Percentiles rank a stretch among this genome's conserved stretches.
phyloP scores from a whole-genome alignment of 129 eudicot species.

The Centrapalus pauciflorus region DNA sequence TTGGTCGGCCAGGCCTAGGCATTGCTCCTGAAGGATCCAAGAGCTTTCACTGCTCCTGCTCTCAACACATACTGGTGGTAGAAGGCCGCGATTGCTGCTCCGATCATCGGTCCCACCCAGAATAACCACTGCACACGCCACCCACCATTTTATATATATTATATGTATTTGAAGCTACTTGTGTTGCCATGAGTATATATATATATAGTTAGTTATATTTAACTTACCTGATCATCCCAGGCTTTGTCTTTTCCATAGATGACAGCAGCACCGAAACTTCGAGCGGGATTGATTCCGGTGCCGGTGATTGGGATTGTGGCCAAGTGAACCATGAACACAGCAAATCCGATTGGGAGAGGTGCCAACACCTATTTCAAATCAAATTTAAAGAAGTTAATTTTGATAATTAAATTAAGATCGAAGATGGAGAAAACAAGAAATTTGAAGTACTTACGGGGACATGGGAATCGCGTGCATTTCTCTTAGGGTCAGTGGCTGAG shows the following conservation, averaged over 20 bases:
- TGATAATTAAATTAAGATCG: background rate
- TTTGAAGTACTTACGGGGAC: conserved; percentile 42
- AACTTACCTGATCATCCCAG: conserved; percentile 38
- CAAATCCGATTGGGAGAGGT: conserved; percentile 34
- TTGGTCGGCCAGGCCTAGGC: too few relatives aligned
- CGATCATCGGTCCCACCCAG: conserved; percentile 44
- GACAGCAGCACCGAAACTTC: conserved; percentile 36
- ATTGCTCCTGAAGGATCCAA: conserved; percentile 41
- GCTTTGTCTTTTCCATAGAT: conserved; percentile 36
- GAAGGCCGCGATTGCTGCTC: conserved; percentile 34
- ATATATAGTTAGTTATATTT: background rate
- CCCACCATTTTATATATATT: background rate
- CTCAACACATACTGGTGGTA: conserved; percentile 35
- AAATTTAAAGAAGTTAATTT: background rate
- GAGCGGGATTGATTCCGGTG: conserved; percentile 39
- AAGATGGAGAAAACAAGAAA: background rate
- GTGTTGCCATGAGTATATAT: background rate
- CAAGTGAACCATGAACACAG: conserved; percentile 37
- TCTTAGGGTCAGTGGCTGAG: conserved; percentile 71
- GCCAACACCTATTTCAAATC: conserved; percentile 28
- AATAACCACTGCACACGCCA: conserved; percentile 28
- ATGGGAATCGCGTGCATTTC: conserved; percentile 73
- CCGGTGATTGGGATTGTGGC: conserved; percentile 38
- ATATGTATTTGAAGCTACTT: too few relatives aligned
- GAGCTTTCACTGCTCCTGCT: conserved; percentile 33